These are phyloP conservation scores for Eucalyptus cloeziana DNA, from an alignment of 345 rosid genomes.

Conservation along the genomic window DNA sequence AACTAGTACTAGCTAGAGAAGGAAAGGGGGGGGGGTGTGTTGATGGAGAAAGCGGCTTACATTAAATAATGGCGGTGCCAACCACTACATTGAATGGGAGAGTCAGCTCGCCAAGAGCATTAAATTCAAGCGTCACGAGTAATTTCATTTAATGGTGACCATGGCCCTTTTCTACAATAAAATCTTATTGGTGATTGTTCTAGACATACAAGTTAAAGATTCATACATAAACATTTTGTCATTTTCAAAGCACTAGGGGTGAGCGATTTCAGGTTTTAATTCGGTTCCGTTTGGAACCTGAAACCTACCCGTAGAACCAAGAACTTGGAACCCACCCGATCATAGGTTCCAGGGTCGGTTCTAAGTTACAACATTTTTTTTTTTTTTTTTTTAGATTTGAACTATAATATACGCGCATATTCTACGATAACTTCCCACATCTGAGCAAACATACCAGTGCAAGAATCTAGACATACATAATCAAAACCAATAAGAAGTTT, in stretches of 20 bases:
- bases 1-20: background rate
- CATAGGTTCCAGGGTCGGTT: too few relatives aligned
- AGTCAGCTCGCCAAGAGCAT: background rate
- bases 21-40: background rate
- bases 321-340: too few relatives aligned
- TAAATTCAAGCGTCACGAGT: background rate
- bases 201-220: background rate
- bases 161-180: background rate
- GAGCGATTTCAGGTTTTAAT: too few relatives aligned
- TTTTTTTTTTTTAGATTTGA: too few relatives aligned
- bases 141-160: background rate
- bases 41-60: background rate
- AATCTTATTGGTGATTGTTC: background rate
- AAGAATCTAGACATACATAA: too few relatives aligned
- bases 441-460: too few relatives aligned
- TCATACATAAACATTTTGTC: background rate
- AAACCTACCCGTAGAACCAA: too few relatives aligned
- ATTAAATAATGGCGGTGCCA: background rate
- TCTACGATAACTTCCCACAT: too few relatives aligned
- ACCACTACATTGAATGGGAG: background rate
- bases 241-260: fast-evolving
- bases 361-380: too few relatives aligned
- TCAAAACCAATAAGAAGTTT: too few relatives aligned
- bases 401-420: too few relatives aligned
- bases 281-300: too few relatives aligned